Evolutionary conservation across 2,329 filamentous ascomycete genomes (phyloP).

Genomic region (Pseudogymnoascus sp.): DNA sequence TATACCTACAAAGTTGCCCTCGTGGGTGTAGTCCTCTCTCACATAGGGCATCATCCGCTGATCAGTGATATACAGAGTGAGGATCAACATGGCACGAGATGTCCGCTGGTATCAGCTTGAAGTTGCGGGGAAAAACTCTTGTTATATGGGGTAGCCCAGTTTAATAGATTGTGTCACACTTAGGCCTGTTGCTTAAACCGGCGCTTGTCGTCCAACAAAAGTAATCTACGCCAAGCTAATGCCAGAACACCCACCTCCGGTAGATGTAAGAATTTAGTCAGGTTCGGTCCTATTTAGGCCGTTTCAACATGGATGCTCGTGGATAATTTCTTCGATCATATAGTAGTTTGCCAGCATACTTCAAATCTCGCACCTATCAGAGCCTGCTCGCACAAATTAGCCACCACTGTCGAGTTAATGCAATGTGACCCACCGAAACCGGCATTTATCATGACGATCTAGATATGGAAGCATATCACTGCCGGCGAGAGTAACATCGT

Average conservation of each 20-base stretch:
- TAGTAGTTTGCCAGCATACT: not conserved
- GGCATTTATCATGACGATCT: not conserved
- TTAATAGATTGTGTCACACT: slow-evolving; percentile 1
- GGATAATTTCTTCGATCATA: not conserved
- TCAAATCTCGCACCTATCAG: slow-evolving; percentile 3
- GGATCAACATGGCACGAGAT: slow-evolving; percentile 2
- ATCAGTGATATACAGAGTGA: not conserved
- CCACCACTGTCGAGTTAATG: not conserved
- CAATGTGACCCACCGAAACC: slow-evolving; percentile 1
- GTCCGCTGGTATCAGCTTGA: not conserved
- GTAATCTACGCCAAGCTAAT: not conserved
- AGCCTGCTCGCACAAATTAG: not conserved
- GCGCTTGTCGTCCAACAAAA: not conserved
- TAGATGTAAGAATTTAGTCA: not conserved
- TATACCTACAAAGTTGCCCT: not conserved
- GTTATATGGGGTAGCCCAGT: not conserved
- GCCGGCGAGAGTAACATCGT: slow-evolving; percentile 4
- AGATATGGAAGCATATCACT: not conserved
- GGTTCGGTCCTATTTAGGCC: not conserved
- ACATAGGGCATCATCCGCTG: not conserved
- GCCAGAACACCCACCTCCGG: not conserved
- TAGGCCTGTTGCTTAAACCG: not conserved
- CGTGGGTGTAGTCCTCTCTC: not conserved
- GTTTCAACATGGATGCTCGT: not conserved
- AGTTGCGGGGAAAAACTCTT: slow-evolving; percentile 7